A percentile compares a stretch with the other conserved stretches of the same genome.
phyloP scores from a whole-genome alignment of 257 asterid species.

The Eucommia ulmoides region DNA sequence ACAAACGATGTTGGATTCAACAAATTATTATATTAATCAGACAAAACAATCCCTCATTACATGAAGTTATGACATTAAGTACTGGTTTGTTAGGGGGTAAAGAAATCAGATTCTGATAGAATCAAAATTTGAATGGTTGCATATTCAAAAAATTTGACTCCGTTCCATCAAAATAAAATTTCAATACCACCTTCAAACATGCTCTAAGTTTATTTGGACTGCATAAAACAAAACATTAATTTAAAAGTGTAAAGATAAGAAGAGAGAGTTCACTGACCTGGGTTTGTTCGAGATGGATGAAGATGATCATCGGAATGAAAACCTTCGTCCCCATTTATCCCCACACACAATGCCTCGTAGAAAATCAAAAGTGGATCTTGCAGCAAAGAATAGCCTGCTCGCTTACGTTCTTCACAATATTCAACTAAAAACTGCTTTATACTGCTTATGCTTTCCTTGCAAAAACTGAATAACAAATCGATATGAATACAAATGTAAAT shows the following conservation, averaged over 20 bases:
- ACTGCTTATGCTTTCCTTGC: slow-evolving; percentile 23
- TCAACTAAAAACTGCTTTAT: slow-evolving; percentile 49
- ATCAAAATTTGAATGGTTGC: no score
- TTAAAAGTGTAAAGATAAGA: no score
- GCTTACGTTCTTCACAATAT: slow-evolving; percentile 40
- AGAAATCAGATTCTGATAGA: no score
- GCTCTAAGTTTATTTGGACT: no score
- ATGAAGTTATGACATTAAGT: neutral
- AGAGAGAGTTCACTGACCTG: no score
- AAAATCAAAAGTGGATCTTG: slow-evolving; percentile 43
- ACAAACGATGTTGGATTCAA: no score
- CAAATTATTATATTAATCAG: neutral
- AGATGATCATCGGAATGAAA: slow-evolving; percentile 7
- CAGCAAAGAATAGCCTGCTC: slow-evolving; percentile 36
- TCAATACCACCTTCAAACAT: no score
- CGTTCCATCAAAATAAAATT: no score
- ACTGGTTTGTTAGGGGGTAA: neutral
- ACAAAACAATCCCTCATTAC: neutral
- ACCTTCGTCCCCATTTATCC: slow-evolving; percentile 17
- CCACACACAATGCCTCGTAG: slow-evolving; percentile 45
- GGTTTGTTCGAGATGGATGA: slow-evolving; percentile 18
- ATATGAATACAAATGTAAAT: neutral
- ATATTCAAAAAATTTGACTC: no score
- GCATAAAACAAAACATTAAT: no score
- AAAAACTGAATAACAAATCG: slow-evolving; percentile 25